phyloP scores from a whole-genome alignment of 2,329 filamentous ascomycete genomes.

The Thielaviopsis ethacetica region DNA sequence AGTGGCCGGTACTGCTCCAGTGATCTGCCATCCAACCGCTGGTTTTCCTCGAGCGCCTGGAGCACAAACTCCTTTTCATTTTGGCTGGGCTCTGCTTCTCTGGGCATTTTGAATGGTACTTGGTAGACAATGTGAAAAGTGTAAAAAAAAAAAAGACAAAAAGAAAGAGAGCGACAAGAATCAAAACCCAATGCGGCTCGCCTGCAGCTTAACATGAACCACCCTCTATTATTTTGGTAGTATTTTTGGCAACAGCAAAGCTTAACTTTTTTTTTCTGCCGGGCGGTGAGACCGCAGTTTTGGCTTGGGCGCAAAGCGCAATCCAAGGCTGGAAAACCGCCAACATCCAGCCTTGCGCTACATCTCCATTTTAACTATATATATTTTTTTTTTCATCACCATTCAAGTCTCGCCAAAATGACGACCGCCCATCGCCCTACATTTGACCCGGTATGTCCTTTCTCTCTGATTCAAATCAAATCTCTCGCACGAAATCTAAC shows the following conservation, averaged over 20 bases:
- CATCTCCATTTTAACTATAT: background rate
- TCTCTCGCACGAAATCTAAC: background rate
- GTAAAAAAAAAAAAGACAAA: conserved; percentile 2
- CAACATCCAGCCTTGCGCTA: conserved; percentile 2
- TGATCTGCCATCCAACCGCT: conserved; percentile 69
- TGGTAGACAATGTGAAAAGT: conserved; percentile 6
- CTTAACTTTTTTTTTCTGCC: conserved; percentile 25
- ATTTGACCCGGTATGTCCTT: conserved; percentile 62
- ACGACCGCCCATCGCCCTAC: conserved; percentile 69
- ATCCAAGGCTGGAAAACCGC: background rate
- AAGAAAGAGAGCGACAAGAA: background rate
- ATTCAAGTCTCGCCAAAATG: conserved; percentile 24
- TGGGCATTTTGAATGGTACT: conserved; percentile 49
- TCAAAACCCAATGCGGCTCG: background rate
- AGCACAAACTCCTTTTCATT: conserved; percentile 78
- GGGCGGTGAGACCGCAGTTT: conserved; percentile 29
- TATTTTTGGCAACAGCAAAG: background rate
- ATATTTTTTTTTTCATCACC: background rate
- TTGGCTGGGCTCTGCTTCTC: conserved; percentile 76
- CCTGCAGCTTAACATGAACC: background rate
- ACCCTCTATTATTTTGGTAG: background rate
- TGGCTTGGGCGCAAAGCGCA: too few relatives aligned
- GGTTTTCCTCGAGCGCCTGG: conserved; percentile 63
- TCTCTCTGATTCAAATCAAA: background rate
- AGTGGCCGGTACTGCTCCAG: conserved; percentile 68